Evolutionary conservation across 495 filamentous ascomycete genomes (phyloP), one percentile per base, ranked within the genome.

Genomic region (Cenococcum geophilum): DNA sequence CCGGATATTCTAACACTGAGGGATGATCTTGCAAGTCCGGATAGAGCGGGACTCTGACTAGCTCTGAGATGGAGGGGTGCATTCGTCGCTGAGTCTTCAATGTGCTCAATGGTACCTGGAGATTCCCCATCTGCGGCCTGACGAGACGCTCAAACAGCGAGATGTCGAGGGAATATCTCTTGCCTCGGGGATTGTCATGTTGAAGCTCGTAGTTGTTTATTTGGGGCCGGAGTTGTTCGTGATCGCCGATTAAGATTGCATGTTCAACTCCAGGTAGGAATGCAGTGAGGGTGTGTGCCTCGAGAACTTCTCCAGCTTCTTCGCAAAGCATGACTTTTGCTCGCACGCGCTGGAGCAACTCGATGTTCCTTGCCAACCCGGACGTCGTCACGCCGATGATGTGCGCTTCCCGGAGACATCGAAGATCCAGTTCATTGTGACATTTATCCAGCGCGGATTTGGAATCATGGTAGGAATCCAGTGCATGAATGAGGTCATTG

Each of bases 301-400:
- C 88, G 25, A 91, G 72, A 0, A 92, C 86, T 62, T 92, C 87
- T 0, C 82, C 88, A 2, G 89, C 89, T 67, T 93, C 89, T 73
- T 92, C 89, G 62, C 83, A 86, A 4, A 92, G 45, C 55, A 95
- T 63, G 1, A 90, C 84, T 68, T 92, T 92, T 34, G 79, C 76
- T 23, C 73, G 67, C 3, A 92, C 58, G 16, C 77, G 76, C 35
- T 78, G 78, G 1, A 95, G 79, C 52, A 87, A 71, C 1, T 81
- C 73, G 0, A 89, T 67, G 49, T 87, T 85, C 14, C 78, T 75
- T 9, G 89, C 88, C 4, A 93, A 73, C 0, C 89, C 88, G 0
- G 85, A 83, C 1, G 90, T 91, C 0, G 89, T 93, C 0, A 87
- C 76, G 0, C 88, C 87, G 54, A 95, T 83, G n/a, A 95, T 74